Conservation (phyloP, 164 flowering plant genomes). For the Santalum album region DNA sequence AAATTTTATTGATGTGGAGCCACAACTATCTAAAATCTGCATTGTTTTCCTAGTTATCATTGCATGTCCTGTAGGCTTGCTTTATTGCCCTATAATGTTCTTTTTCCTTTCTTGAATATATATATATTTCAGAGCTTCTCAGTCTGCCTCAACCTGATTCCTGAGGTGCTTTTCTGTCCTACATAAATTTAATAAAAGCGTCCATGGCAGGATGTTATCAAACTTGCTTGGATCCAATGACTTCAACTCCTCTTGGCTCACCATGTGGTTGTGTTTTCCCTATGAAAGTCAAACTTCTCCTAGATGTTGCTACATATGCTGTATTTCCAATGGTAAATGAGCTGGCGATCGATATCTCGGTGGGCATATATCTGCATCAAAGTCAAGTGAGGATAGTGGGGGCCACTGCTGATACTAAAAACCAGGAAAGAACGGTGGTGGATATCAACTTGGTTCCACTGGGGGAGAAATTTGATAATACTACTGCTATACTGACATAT, state of each 20-base stretch:
- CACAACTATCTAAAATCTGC: too few species aligned
- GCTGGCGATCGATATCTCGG: conserved; percentile 84
- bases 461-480: conserved; percentile 90
- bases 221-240: conserved; percentile 66
- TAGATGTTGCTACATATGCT: conserved; percentile 58
- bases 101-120: too few species aligned
- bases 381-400: conserved; percentile 93
- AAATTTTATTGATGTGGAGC: too few species aligned
- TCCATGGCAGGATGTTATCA: conserved; percentile 86
- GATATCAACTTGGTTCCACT: conserved; percentile 84
- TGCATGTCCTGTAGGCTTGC: too few species aligned
- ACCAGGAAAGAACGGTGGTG: conserved; percentile 74
- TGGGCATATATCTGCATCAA: conserved; percentile 73
- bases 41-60: too few species aligned
- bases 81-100: too few species aligned
- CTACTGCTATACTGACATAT: conserved; percentile 76
- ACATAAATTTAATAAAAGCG: too few species aligned
- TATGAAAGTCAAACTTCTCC: conserved; percentile 76
- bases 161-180: too few species aligned
- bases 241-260: conserved; percentile 76
- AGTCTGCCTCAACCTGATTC: too few species aligned
- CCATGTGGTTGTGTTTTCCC: conserved; percentile 95
- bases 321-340: conserved; percentile 72
- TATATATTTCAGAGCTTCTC: too few species aligned
- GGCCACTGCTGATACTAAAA: conserved; percentile 67